phyloP scores from a whole-genome alignment of 2,329 filamentous ascomycete species.

The Aspergillus sp. region DNA sequence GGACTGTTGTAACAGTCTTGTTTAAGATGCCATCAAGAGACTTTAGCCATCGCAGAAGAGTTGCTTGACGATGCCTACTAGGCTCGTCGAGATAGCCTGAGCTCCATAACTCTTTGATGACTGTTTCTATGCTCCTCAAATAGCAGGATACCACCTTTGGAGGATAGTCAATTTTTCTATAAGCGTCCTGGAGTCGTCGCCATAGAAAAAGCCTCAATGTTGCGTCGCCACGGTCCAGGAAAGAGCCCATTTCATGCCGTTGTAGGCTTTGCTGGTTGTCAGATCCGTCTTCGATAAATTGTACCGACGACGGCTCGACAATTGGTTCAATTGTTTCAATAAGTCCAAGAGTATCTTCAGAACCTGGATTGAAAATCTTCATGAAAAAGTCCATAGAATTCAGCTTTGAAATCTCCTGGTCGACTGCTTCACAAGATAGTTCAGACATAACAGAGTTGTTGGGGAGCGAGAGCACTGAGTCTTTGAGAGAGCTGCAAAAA shows the following conservation, averaged over 20 bases:
- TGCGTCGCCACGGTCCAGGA: slow-evolving; percentile 76
- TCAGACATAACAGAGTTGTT: slow-evolving; percentile 91
- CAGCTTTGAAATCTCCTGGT: slow-evolving; percentile 86
- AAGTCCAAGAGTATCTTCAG: slow-evolving; percentile 75
- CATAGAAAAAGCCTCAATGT: slow-evolving; percentile 84
- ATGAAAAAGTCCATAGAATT: slow-evolving; percentile 97
- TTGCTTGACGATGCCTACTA: slow-evolving; percentile 64
- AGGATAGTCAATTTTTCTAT: slow-evolving; percentile 76
- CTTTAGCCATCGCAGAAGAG: slow-evolving; percentile 74
- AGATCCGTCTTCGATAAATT: slow-evolving; percentile 22
- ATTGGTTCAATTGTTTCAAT: slow-evolving; percentile 94
- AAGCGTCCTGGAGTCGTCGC: slow-evolving; percentile 87
- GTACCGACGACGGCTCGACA: slow-evolving; percentile 62
- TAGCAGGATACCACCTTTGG: slow-evolving; percentile 89
- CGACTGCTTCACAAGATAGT: slow-evolving; percentile 77
- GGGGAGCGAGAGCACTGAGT: slow-evolving; percentile 60
- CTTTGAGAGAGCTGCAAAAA: slow-evolving; percentile 50
- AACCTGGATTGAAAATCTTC: slow-evolving; percentile 80
- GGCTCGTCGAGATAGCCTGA: slow-evolving; percentile 57
- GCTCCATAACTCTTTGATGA: slow-evolving; percentile 68
- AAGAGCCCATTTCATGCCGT: slow-evolving; percentile 78
- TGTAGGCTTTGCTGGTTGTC: slow-evolving; percentile 48
- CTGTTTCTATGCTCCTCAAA: slow-evolving; percentile 79
- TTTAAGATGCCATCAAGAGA: slow-evolving; percentile 75
- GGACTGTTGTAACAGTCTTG: slow-evolving; percentile 66